Percentiles rank a stretch among this genome's conserved stretches.
These are phyloP conservation scores for Penicilliopsis zonata DNA, from an alignment of 495 filamentous ascomycete genomes.

Conservation along the genomic window DNA sequence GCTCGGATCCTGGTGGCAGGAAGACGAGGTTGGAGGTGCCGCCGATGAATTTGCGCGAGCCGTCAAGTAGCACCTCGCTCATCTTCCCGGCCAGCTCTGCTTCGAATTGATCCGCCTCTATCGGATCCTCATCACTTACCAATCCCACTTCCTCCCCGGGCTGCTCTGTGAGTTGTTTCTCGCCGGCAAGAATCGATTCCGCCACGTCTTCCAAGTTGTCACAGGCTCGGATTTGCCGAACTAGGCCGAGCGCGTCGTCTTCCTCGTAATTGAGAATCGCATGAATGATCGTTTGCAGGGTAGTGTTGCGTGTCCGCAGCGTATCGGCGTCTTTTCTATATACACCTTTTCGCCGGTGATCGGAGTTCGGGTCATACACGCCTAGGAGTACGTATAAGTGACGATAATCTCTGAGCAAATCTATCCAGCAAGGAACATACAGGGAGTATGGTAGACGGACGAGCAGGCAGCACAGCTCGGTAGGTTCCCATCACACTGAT, in stretches of 20 bases:
- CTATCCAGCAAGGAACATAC: conserved; percentile 10
- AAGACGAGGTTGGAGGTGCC: conserved; percentile 92
- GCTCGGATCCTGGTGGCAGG: conserved; percentile 42
- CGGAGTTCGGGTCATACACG: conserved; percentile 90
- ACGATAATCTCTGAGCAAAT: background rate
- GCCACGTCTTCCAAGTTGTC: conserved; percentile 87
- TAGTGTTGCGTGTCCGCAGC: conserved; percentile 75
- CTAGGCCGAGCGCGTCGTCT: conserved; percentile 68
- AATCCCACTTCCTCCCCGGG: conserved; percentile 7
- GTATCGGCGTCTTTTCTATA: conserved; percentile 92
- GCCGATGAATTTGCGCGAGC: conserved; percentile 83
- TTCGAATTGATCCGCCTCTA: conserved; percentile 55
- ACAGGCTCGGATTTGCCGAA: conserved; percentile 80
- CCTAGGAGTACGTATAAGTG: conserved; percentile 22
- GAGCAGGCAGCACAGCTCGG: conserved; percentile 91
- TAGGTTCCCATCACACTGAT: conserved; percentile 77
- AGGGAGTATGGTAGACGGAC: conserved; percentile 81
- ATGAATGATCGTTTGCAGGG: conserved; percentile 81
- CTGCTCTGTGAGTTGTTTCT: conserved; percentile 22
- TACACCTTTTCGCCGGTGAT: conserved; percentile 91
- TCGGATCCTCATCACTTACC: conserved; percentile 17
- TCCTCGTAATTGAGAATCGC: conserved; percentile 78
- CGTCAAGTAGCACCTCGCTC: conserved; percentile 85
- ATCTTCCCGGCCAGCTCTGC: conserved; percentile 82
- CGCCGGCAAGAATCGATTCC: conserved; percentile 56